A percentile compares a stretch with the other conserved stretches of the same genome.
Conservation (phyloP, 2,329 filamentous ascomycete genomes). For the Claviceps paspali region DNA sequence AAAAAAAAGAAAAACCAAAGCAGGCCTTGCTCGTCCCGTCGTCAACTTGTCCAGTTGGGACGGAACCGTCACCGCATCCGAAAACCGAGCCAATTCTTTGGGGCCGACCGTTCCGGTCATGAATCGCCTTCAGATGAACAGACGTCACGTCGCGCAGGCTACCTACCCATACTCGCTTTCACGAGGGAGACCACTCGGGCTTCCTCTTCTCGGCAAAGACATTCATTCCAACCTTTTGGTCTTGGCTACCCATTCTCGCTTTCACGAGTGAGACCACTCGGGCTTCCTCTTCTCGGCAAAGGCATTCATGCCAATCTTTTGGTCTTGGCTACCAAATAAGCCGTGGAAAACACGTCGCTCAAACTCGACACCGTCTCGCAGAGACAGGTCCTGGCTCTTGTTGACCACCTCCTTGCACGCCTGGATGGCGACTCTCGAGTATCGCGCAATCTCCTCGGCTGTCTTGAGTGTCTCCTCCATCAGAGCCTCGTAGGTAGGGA, state of each 20-base stretch:
- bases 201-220: slow-evolving; percentile 94
- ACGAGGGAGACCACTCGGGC: slow-evolving; percentile 77
- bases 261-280: slow-evolving; percentile 70
- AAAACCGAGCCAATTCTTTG: too few relatives aligned
- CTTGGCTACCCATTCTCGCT: too few relatives aligned
- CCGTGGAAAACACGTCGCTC: slow-evolving; percentile 88
- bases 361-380: slow-evolving; percentile 86
- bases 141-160: too few relatives aligned
- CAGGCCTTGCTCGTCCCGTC: too few relatives aligned
- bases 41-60: too few relatives aligned
- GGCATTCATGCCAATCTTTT: slow-evolving; percentile 93
- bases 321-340: slow-evolving; percentile 85
- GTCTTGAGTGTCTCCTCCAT: slow-evolving; percentile 69
- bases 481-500: slow-evolving; percentile 65
- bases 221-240: slow-evolving; percentile 95
- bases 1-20: too few relatives aligned
- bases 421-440: slow-evolving; percentile 74
- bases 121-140: too few relatives aligned
- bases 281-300: slow-evolving; percentile 93
- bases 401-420: slow-evolving; percentile 97
- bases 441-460: slow-evolving; percentile 77
- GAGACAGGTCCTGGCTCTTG: slow-evolving; percentile 83
- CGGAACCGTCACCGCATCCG: too few relatives aligned
- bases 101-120: too few relatives aligned
- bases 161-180: too few relatives aligned